A percentile compares a stretch with the other conserved stretches of the same genome.
Conservation (phyloP, 2,329 filamentous ascomycete genomes). For the Thielaviopsis euricoi region DNA sequence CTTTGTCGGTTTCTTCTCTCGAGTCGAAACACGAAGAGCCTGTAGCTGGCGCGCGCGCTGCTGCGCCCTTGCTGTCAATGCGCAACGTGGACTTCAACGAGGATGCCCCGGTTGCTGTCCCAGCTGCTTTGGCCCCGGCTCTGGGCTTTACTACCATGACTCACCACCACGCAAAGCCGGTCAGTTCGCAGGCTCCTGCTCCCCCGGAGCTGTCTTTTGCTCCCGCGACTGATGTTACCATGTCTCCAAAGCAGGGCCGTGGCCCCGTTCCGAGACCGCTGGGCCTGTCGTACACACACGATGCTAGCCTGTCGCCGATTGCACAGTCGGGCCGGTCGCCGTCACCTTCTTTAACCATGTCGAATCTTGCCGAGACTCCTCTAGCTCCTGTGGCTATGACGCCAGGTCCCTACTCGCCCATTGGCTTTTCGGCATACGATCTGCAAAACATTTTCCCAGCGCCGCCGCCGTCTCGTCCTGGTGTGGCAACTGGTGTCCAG, state of each 20-base stretch:
- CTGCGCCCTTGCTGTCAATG: conserved; percentile 6
- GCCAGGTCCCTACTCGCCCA: conserved; percentile 5
- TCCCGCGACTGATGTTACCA: conserved; percentile 1
- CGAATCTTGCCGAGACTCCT: not conserved
- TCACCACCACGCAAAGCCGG: conserved; percentile 17
- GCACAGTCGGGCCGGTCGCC: not conserved
- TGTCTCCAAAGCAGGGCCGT: not conserved
- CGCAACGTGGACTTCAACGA: not conserved
- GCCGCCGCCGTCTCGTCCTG: conserved; percentile 2
- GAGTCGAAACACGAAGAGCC: conserved; percentile 16
- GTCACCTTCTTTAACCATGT: not conserved
- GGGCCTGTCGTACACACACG: conserved; percentile 6
- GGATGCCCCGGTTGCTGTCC: conserved; percentile 7
- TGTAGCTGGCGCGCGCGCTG: conserved; percentile 4
- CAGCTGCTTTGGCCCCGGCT: not conserved
- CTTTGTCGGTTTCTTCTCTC: conserved; percentile 14
- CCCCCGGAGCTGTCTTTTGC: conserved; percentile 2
- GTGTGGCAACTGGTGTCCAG: not conserved
- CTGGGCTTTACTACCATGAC: conserved; percentile 17
- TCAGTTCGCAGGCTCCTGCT: conserved; percentile 17
- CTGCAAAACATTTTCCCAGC: conserved; percentile 11
- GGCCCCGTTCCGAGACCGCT: conserved; percentile 1
- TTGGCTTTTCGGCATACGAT: conserved; percentile 7
- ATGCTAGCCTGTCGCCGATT: conserved; percentile 3
- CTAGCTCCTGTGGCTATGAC: conserved; percentile 2